Evolutionary conservation across 169 alveolate species (phyloP).

Genomic region (Eimeria falciformis): DNA sequence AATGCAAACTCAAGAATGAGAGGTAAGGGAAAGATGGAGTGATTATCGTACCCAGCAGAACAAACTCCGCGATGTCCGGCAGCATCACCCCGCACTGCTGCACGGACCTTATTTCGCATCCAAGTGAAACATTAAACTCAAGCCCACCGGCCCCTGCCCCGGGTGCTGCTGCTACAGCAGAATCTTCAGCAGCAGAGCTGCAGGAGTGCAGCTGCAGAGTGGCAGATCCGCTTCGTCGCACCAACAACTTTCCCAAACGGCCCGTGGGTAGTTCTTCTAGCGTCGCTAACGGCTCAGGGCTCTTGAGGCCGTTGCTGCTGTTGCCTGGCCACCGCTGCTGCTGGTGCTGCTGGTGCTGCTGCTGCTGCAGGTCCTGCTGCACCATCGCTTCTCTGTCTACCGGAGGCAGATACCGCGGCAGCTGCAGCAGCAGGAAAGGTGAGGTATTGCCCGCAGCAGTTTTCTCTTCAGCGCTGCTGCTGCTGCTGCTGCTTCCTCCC

Average conservation of each 20-base stretch:
- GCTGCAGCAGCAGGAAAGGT: background rate
- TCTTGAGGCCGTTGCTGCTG: background rate
- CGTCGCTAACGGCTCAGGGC: background rate
- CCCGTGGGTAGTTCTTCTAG: background rate
- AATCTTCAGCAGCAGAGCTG: background rate
- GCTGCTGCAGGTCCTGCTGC: background rate
- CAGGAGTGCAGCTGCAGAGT: background rate
- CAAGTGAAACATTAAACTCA: background rate
- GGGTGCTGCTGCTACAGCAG: background rate
- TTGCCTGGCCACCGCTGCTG: conserved; percentile 6
- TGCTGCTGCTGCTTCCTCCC: too few relatives aligned
- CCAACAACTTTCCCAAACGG: background rate
- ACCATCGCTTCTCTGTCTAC: background rate
- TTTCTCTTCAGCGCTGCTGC: too few relatives aligned
- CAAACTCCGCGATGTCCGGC: background rate
- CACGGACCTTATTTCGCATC: background rate
- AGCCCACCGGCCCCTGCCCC: background rate
- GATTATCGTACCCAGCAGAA: background rate
- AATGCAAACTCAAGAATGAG: too few relatives aligned
- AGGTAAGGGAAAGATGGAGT: too few relatives aligned
- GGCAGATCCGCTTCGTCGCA: background rate
- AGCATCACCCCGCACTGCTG: background rate
- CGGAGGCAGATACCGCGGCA: background rate
- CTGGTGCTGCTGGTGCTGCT: background rate
- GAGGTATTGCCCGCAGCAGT: too few relatives aligned